phyloP scores from a whole-genome alignment of 345 rosid species.

The Populus ilicifolia region DNA sequence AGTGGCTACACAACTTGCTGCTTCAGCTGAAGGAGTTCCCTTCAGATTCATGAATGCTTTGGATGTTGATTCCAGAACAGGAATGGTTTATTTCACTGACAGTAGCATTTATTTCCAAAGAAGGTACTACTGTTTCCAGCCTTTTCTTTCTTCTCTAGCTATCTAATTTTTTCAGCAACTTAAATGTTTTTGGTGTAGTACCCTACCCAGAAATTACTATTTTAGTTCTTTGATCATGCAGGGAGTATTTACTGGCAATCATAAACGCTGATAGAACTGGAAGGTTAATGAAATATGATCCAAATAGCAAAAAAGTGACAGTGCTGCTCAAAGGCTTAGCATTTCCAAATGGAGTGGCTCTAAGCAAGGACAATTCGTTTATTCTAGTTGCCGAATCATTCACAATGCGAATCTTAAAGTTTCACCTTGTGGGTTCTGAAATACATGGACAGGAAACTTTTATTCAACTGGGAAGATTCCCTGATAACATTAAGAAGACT shows the following conservation, averaged over 20 bases:
- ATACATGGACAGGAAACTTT: slow-evolving; percentile 41
- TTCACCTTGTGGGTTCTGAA: slow-evolving; percentile 47
- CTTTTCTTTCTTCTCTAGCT: no score
- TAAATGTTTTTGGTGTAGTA: no score
- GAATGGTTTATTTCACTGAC: slow-evolving; percentile 67
- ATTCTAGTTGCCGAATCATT: slow-evolving; percentile 52
- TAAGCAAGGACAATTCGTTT: slow-evolving; percentile 60
- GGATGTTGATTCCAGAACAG: slow-evolving; percentile 57
- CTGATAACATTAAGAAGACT: slow-evolving; percentile 60
- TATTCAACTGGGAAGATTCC: slow-evolving; percentile 56
- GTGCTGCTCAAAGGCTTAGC: slow-evolving; percentile 51
- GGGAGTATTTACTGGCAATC: slow-evolving; percentile 51
- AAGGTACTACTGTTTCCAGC: slow-evolving; percentile 35
- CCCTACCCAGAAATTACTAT: neutral
- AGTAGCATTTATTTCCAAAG: slow-evolving; percentile 56
- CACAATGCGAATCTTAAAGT: slow-evolving; percentile 38
- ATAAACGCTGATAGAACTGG: slow-evolving; percentile 54
- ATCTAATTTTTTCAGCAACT: no score
- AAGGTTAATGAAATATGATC: slow-evolving; percentile 58
- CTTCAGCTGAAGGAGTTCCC: slow-evolving; percentile 56
- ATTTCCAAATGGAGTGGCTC: slow-evolving; percentile 68
- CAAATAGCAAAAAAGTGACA: slow-evolving; percentile 45
- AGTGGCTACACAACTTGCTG: slow-evolving; percentile 44
- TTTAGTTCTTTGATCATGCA: slow-evolving; percentile 16
- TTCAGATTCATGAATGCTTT: slow-evolving; percentile 65